Percentiles rank a stretch among this genome's conserved stretches.
These are phyloP conservation scores for Prunus mongolica DNA, from an alignment of 306 rosid genomes.

Conservation along the genomic window DNA sequence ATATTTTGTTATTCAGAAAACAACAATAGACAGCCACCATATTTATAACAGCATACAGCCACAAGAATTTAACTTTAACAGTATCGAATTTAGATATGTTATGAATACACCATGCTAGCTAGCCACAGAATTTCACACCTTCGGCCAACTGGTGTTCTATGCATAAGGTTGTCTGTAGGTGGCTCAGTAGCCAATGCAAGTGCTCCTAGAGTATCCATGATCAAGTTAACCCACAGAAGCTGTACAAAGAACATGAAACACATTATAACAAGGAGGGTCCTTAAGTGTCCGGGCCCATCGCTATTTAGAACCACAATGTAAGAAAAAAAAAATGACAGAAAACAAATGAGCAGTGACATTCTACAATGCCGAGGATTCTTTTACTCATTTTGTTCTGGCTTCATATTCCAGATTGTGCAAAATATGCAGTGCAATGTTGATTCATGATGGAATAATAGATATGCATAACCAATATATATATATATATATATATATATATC, in stretches of 20 bases:
- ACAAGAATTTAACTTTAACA: background rate
- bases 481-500: background rate
- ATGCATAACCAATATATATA: background rate
- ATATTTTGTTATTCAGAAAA: too few relatives aligned
- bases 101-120: background rate
- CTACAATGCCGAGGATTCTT: background rate
- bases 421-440: background rate
- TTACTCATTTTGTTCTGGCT: conserved; percentile 2
- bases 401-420: conserved; percentile 14
- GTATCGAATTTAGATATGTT: background rate
- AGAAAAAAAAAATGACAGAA: background rate
- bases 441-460: background rate
- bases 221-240: conserved; percentile 98
- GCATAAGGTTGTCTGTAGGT: conserved; percentile 88
- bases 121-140: conserved; percentile 47
- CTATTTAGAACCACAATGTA: background rate
- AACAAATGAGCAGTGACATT: background rate
- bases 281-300: background rate
- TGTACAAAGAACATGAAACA: conserved; percentile 35
- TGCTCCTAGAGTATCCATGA: conserved; percentile 98
- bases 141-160: conserved; percentile 86
- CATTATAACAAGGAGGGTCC: background rate
- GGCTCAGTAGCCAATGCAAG: conserved; percentile 99
- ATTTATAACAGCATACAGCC: background rate
- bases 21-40: conserved; percentile 15